Evolutionary conservation across 2,329 filamentous ascomycete genomes (phyloP), one percentile per base, ranked within the genome.

Genomic region (Macrophomina tecta): DNA sequence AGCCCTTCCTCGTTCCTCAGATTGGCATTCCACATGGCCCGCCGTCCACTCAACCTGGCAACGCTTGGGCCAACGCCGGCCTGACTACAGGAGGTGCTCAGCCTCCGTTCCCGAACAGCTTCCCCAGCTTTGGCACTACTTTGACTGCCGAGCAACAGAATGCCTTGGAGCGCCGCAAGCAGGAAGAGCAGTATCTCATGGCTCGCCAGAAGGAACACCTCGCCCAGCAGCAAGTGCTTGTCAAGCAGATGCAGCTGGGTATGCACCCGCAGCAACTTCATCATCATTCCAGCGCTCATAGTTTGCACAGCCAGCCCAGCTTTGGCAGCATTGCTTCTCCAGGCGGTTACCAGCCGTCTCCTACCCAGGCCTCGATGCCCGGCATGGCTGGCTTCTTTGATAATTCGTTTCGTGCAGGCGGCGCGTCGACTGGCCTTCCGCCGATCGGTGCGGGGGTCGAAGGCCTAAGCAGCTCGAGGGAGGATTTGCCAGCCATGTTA

Each of bases 121-220:
- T 99, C 78, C 96, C 95, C 0, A 97, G 92, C 76, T 99, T 98
- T 77, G 95, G 95, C 5, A 93, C 95, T 7, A 99, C 96, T 0
- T 83, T 99, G 72, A 99, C 96, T 8, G 95, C 95, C 0, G 94
- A 98, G 74, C 95, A 99, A 79, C 95, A 99, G 77, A 99, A 99
- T 80, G 97, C 97, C 46, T 83, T 99, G 1, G 95, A 99, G 81
- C 88, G 95, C 64, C 87, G 95, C 63, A 99, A 99, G 82, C 95
- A 99, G 78, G 95, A 99, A 79, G 96, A 99, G 75, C 95, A 99
- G 77, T 97, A 95, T 77, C 85, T 97, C 42, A 96, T 98, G 88
- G 95, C 96, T 53, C 90, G 95, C 49, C 95, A 99, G 78, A 93
- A 97, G 72, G 95, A 99, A 77, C 92, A 93, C 72, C 86, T 97